These are phyloP conservation scores for Hibiscus mutabilis DNA, from an alignment of 345 rosid species.

Conservation along the genomic window DNA sequence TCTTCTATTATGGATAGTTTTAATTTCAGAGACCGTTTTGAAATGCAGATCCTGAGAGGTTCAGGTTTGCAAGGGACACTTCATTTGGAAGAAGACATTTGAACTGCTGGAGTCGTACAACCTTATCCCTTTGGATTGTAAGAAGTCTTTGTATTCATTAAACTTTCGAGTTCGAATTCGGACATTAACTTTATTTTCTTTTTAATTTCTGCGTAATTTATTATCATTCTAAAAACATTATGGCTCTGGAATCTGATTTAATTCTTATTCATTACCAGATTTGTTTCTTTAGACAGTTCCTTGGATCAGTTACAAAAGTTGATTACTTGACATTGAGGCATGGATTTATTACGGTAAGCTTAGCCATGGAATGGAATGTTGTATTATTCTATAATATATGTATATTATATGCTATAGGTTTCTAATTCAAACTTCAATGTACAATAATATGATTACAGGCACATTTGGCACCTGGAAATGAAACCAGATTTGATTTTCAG, in stretches of 20 bases:
- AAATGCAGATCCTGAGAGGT: conserved; percentile 82
- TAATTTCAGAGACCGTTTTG: not conserved
- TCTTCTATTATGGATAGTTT: no score
- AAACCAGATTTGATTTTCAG: conserved; percentile 65
- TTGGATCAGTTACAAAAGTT: conserved; percentile 73
- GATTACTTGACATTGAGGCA: conserved; percentile 85
- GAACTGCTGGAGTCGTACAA: conserved; percentile 61
- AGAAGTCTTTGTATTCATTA: conserved; percentile 13
- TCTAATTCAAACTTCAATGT: not conserved
- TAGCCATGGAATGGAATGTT: not conserved
- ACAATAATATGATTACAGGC: conserved; percentile 43
- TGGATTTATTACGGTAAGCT: conserved; percentile 74
- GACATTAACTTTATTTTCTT: no score
- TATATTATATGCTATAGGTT: not conserved
- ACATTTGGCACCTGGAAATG: conserved; percentile 74
- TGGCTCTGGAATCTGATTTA: not conserved
- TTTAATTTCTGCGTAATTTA: no score
- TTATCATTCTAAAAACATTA: not conserved
- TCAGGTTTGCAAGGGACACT: conserved; percentile 89
- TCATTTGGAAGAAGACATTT: conserved; percentile 87
- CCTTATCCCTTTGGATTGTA: conserved; percentile 77
- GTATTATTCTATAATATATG: not conserved
- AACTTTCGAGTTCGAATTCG: not conserved
- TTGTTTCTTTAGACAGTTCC: conserved; percentile 91
- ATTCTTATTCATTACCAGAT: conserved; percentile 33